Conservation (phyloP, 345 rosid genomes). For the Sisymbrium altissimum region DNA sequence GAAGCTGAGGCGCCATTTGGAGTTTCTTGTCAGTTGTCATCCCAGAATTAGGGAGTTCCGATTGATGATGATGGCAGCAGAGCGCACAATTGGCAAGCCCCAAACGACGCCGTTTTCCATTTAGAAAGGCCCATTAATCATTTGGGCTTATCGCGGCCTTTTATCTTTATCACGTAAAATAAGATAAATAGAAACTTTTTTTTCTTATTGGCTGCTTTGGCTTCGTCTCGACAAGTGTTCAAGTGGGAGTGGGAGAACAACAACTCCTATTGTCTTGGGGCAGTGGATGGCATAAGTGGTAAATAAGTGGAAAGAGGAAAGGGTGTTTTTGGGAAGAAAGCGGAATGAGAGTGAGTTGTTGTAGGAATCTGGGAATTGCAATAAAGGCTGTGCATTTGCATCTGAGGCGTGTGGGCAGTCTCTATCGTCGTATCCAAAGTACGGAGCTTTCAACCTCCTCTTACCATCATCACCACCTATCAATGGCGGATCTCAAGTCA, state of each 20-base stretch:
- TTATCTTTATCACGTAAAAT: neutral
- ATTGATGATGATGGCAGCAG: neutral
- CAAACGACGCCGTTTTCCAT: neutral
- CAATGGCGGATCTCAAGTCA: constrained; percentile 79
- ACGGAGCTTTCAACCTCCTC: constrained; percentile 6
- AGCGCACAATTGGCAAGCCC: neutral
- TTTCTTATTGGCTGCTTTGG: neutral
- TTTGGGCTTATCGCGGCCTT: neutral
- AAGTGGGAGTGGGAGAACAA: neutral
- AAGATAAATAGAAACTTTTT: neutral
- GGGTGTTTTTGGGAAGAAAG: constrained; percentile 11
- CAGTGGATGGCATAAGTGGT: neutral
- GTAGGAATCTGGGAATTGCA: constrained; percentile 22
- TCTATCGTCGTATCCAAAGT: constrained; percentile 26
- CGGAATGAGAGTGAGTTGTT: constrained; percentile 25
- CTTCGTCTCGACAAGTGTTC: neutral
- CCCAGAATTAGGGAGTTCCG: neutral
- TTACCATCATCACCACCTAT: neutral
- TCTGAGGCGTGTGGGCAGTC: constrained; percentile 12
- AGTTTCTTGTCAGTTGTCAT: neutral
- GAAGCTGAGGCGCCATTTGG: constrained; percentile 43
- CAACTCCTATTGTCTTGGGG: neutral
- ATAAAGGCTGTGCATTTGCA: constrained; percentile 16
- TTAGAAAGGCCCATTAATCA: neutral
- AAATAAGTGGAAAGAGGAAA: neutral